Conservation (phyloP, 2,329 filamentous ascomycete species). For the Aureobasidium subglaciale region DNA sequence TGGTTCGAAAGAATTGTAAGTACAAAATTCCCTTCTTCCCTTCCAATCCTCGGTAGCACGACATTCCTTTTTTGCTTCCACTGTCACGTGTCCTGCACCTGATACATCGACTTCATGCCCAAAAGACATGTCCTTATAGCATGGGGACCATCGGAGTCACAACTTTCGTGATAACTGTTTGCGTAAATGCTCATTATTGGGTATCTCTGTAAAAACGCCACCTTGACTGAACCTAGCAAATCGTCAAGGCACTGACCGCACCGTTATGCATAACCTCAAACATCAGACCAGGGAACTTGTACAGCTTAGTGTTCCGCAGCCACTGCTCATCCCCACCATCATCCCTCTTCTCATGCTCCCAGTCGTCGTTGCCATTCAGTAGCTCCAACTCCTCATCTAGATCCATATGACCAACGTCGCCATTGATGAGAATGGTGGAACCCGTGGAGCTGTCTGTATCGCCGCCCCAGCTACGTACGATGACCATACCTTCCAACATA, state of each 20-base stretch:
- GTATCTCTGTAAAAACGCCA: constrained; percentile 3
- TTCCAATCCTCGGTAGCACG: not conserved
- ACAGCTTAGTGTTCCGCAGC: constrained; percentile 72
- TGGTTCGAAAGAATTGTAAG: not conserved
- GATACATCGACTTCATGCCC: too few species aligned
- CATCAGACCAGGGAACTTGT: constrained; percentile 85
- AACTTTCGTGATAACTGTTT: not conserved
- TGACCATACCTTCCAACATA: constrained; percentile 33
- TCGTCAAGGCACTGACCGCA: constrained; percentile 78
- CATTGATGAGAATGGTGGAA: constrained; percentile 29
- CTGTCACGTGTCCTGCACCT: too few species aligned
- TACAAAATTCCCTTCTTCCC: not conserved
- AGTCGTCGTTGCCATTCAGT: constrained; percentile 23
- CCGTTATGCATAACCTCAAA: constrained; percentile 96
- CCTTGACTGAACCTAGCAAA: constrained; percentile 51
- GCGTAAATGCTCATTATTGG: not conserved
- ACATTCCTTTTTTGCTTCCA: not conserved
- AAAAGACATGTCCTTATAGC: too few species aligned
- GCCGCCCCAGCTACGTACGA: constrained; percentile 31
- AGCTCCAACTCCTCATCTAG: constrained; percentile 28
- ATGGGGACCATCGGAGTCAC: too few species aligned
- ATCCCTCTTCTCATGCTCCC: constrained; percentile 28
- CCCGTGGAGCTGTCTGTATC: constrained; percentile 21
- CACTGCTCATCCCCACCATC: constrained; percentile 45
- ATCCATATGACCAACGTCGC: constrained; percentile 22